Conservation (phyloP, 2,329 filamentous ascomycete species). For the Ascochyta clinopodiicola region DNA sequence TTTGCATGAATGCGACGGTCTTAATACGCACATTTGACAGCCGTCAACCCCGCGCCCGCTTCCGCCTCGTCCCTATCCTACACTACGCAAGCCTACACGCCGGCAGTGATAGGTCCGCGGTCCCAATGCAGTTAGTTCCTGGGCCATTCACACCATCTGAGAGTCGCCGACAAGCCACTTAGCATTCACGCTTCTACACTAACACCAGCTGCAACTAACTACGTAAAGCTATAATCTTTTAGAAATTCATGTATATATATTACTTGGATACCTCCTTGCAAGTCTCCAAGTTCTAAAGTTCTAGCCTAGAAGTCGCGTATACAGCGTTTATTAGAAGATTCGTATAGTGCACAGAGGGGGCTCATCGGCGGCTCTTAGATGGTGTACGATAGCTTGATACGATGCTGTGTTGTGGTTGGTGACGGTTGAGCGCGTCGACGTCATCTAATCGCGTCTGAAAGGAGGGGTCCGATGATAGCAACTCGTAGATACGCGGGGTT, state of each 20-base stretch:
- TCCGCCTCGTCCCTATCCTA: conserved; percentile 1
- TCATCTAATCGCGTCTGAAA: conserved; percentile 17
- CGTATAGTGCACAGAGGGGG: too few relatives aligned
- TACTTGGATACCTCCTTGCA: too few relatives aligned
- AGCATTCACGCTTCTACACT: too few relatives aligned
- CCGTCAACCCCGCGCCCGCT: conserved; percentile 10
- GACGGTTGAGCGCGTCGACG: conserved; percentile 18
- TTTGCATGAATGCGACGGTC: conserved; percentile 1
- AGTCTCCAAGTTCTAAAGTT: too few relatives aligned
- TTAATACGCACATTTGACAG: neutral
- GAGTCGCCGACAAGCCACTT: too few relatives aligned
- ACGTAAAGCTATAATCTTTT: too few relatives aligned
- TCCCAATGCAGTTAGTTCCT: neutral
- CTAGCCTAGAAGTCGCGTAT: too few relatives aligned
- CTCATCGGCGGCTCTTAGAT: too few relatives aligned
- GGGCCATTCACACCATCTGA: neutral
- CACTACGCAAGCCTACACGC: conserved; percentile 1
- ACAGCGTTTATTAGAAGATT: too few relatives aligned
- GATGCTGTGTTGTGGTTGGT: conserved; percentile 17
- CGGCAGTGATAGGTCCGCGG: conserved; percentile 3
- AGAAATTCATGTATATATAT: too few relatives aligned
- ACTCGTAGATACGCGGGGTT: conserved; percentile 4
- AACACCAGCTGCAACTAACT: too few relatives aligned
- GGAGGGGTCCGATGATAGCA: conserved; percentile 20
- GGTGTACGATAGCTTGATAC: conserved; percentile 1